Conservation (phyloP, 2,329 filamentous ascomycete species). For the Ceratocystis alfenasii region DNA sequence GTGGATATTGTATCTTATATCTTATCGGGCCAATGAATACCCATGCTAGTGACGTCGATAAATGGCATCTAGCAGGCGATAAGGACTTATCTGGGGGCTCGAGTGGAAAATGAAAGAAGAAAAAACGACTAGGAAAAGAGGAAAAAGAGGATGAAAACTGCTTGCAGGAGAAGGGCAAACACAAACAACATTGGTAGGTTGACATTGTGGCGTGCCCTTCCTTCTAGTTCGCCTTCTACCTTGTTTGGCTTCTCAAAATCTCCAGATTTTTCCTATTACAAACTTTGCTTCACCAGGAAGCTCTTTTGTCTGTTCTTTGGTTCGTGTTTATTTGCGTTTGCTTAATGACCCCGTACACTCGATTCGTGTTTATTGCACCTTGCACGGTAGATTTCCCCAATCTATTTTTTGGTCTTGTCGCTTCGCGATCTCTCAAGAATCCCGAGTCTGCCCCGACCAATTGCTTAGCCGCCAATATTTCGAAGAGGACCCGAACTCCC, state of each 20-base stretch:
- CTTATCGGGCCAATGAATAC: conserved; percentile 21
- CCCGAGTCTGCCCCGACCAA: conserved; percentile 16
- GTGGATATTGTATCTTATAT: conserved; percentile 1
- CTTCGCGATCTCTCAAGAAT: conserved; percentile 12
- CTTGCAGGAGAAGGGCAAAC: conserved; percentile 18
- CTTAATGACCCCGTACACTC: not conserved
- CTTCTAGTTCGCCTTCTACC: not conserved
- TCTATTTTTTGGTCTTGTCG: conserved; percentile 12
- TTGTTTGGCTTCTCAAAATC: not conserved
- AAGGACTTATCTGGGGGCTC: not conserved
- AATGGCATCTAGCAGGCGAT: conserved; percentile 10
- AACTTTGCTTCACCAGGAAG: not conserved
- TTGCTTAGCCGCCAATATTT: not conserved
- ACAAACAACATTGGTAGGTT: conserved; percentile 28
- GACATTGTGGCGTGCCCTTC: conserved; percentile 15
- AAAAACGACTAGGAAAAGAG: conserved; percentile 10
- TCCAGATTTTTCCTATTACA: not conserved
- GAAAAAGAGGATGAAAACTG: conserved; percentile 18
- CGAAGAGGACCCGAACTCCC: too few species aligned
- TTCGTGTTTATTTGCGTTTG: not conserved
- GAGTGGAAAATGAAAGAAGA: conserved; percentile 6
- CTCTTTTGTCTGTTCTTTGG: not conserved
- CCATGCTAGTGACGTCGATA: conserved; percentile 19
- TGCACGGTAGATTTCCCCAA: conserved; percentile 8
- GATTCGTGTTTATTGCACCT: conserved; percentile 23